Evolutionary conservation across 495 filamentous ascomycete genomes (phyloP).

Genomic region (Penicillium riverlandense): DNA sequence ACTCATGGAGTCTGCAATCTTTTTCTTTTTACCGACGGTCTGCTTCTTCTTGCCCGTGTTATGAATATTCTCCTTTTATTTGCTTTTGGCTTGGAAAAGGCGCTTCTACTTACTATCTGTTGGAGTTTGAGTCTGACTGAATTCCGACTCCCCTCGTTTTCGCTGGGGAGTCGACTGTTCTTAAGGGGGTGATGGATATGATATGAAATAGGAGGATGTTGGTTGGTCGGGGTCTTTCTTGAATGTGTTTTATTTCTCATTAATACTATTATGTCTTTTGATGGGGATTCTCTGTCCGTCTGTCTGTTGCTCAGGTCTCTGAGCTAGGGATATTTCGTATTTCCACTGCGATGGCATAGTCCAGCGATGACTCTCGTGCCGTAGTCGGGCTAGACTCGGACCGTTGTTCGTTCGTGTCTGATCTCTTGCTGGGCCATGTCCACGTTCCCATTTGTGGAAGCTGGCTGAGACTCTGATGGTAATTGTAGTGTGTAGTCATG

Average conservation of each 20-base stretch:
- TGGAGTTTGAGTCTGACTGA: constrained; percentile 20
- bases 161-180: constrained; percentile 4
- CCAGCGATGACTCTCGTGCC: no score
- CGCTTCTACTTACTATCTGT: constrained; percentile 17
- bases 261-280: constrained; percentile 15
- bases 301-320: not conserved
- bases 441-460: no score
- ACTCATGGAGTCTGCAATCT: no score
- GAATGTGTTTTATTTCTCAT: constrained; percentile 18
- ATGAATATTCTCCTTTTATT: constrained; percentile 18
- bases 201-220: constrained; percentile 2
- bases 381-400: no score
- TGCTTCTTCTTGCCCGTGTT: not conserved
- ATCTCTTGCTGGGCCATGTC: no score
- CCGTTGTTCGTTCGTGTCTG: no score
- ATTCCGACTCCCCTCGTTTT: constrained; percentile 4
- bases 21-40: no score
- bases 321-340: not conserved
- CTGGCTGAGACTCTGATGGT: no score
- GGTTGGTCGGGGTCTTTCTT: constrained; percentile 4
- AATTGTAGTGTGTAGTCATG: no score
- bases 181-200: constrained; percentile 4
- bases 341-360: no score
- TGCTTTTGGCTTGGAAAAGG: constrained; percentile 24
- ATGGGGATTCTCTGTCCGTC: constrained; percentile 9